Base-by-base conservation (phyloP, 208 protist species). In the Trichomonas tenax region DNA sequence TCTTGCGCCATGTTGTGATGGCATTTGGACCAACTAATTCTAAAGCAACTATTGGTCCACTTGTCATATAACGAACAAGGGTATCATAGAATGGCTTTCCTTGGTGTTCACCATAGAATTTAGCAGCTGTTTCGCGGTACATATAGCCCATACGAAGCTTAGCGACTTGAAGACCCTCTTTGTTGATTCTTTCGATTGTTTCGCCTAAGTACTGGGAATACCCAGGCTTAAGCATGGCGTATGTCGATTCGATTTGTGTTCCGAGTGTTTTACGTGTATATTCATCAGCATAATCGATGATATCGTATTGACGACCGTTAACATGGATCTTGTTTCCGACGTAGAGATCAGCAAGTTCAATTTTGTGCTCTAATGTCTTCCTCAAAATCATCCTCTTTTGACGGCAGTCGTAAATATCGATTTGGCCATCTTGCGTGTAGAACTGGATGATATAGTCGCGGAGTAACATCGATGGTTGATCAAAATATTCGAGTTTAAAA, bases 231-330 rank as follows among this genome's bases (percentile, higher is more conserved):
- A 93, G 2, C 44, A 93, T 93, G 6, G 44, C 86, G 31, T 51
- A 51, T 34, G 86, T 93, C 14, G 41, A 44, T 31, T 93, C 44
- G 9, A 93, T 93, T 34, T 34, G 14, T 3, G 9, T 38, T 11
- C n/a, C 17, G n/a, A 58, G 36, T 0, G 86, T 26, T 44, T 93
- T 41, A 2, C 86, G 86, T 51, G 86, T 93, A 51, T 34, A 93
- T n/a, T 34, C 21, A 51, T 93, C 86, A 58, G 86, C 40, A 51
- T 48, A 51, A 51, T 93, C 86, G 31, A 93, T 26, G 15, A 93
- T 41, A 58, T 93, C 86, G 44, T 93, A 93, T 51, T 93, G 86
- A 51, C 86, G 86, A 38, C 86, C 86, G 31, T 93, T 93, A 51
- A 93, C 45, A 17, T 58, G 38, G 46, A 93, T 34, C 45, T 93